phyloP scores from a whole-genome alignment of 768 basidiomycete genomes.

The Hygrophorus russula region DNA sequence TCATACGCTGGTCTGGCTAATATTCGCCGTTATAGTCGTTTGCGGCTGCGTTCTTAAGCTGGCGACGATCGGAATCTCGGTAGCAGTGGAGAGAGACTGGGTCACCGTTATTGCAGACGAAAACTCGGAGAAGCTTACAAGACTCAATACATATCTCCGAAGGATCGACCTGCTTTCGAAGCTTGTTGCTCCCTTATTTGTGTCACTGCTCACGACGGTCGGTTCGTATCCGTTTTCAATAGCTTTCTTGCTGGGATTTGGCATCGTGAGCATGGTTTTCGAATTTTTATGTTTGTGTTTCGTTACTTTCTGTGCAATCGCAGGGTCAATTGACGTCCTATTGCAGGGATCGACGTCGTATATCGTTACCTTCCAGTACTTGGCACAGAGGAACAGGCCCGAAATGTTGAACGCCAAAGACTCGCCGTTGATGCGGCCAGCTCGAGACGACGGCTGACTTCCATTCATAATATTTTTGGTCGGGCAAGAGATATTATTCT shows the following conservation, averaged over 20 bases:
- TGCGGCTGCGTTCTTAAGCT: slow-evolving; percentile 25
- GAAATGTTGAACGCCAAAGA: no score
- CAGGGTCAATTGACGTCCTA: background rate
- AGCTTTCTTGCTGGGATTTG: slow-evolving; percentile 21
- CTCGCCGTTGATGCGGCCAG: no score
- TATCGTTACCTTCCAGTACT: background rate
- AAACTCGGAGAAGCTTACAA: slow-evolving; percentile 25
- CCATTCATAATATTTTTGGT: background rate
- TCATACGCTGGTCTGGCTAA: slow-evolving; percentile 13
- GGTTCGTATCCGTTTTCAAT: slow-evolving; percentile 22
- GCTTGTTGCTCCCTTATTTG: slow-evolving; percentile 39
- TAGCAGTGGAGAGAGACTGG: slow-evolving; percentile 44
- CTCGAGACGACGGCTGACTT: no score
- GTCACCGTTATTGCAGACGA: slow-evolving; percentile 14
- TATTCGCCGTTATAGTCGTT: slow-evolving; percentile 24
- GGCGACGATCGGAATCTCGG: slow-evolving; percentile 28
- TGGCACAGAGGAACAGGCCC: background rate
- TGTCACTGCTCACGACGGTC: slow-evolving; percentile 29
- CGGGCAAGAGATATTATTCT: background rate
- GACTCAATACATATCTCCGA: slow-evolving; percentile 30
- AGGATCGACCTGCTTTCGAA: slow-evolving; percentile 37
- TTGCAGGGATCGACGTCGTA: background rate
- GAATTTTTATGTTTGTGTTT: slow-evolving; percentile 18
- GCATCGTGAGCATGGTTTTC: slow-evolving; percentile 23
- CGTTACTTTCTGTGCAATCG: slow-evolving; percentile 1